Evolutionary conservation across 495 filamentous ascomycete genomes (phyloP).

Genomic region (Hamigera avellanea): DNA sequence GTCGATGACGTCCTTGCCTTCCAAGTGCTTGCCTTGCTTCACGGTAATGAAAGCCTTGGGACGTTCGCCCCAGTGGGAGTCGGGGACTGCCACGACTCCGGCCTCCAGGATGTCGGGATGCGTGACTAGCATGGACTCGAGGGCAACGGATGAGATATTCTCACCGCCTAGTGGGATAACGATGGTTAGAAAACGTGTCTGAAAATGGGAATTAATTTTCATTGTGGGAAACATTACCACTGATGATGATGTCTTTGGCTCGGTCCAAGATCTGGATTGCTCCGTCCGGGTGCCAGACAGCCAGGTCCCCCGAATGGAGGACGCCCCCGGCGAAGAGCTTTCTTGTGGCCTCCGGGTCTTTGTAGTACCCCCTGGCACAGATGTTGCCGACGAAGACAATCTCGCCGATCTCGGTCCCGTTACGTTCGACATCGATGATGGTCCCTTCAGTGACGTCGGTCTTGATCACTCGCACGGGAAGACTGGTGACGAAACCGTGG

Average conservation of each 20-base stretch:
- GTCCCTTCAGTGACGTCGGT: constrained; percentile 53
- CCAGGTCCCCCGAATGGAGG: constrained; percentile 80
- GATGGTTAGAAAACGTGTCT: constrained; percentile 1
- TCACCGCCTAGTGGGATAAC: constrained; percentile 64
- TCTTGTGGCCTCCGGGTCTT: constrained; percentile 73
- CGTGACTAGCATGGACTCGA: constrained; percentile 83
- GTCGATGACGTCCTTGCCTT: constrained; percentile 61
- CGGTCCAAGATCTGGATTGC: constrained; percentile 86
- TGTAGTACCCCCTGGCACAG: constrained; percentile 83
- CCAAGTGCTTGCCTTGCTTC: constrained; percentile 45
- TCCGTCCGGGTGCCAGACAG: constrained; percentile 84
- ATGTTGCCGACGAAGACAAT: constrained; percentile 88
- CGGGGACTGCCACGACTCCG: constrained; percentile 78
- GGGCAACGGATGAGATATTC: constrained; percentile 88
- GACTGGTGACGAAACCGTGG: constrained; percentile 82
- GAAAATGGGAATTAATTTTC: no score
- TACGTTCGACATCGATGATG: constrained; percentile 61
- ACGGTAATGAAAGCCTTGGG: constrained; percentile 91
- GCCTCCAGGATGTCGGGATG: constrained; percentile 87
- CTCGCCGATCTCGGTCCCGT: constrained; percentile 90
- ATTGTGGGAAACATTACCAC: constrained; percentile 51
- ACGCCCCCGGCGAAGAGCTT: constrained; percentile 85
- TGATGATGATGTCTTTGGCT: constrained; percentile 97
- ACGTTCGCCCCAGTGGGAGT: constrained; percentile 87
- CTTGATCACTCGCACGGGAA: constrained; percentile 76